Evolutionary conservation across 192 early-diverging fungal genomes (phyloP).

Genomic region (Phlyctochytrium arcticum): DNA sequence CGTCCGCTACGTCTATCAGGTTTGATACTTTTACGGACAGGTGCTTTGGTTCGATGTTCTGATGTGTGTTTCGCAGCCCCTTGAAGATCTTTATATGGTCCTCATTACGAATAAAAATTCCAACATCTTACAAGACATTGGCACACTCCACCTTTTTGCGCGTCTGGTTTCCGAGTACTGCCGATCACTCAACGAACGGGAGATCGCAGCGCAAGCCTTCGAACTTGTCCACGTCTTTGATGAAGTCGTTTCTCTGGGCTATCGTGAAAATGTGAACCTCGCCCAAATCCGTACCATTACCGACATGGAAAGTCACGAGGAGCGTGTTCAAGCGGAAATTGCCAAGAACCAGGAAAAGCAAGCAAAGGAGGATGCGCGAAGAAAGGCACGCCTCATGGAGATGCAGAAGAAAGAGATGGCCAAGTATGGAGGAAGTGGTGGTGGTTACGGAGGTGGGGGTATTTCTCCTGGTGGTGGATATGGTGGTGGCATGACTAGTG

Average conservation of each 20-base stretch:
- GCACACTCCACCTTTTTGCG: conserved; percentile 90
- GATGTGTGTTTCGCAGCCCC: conserved; percentile 72
- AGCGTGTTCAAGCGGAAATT: conserved; percentile 95
- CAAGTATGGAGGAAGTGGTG: conserved; percentile 39
- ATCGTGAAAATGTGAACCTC: conserved; percentile 87
- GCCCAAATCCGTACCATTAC: conserved; percentile 89
- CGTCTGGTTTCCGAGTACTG: conserved; percentile 89
- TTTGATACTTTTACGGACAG: conserved; percentile 1
- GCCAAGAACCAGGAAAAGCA: conserved; percentile 88
- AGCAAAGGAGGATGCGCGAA: conserved; percentile 93
- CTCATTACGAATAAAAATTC: conserved; percentile 93
- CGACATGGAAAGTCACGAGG: conserved; percentile 98
- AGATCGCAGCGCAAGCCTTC: conserved; percentile 80
- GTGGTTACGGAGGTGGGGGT: conserved; percentile 49
- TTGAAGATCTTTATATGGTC: conserved; percentile 93
- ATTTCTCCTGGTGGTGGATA: conserved; percentile 38
- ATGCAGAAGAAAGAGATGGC: conserved; percentile 74
- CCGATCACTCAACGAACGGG: conserved; percentile 77
- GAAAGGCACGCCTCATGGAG: conserved; percentile 87
- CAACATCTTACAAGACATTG: conserved; percentile 98
- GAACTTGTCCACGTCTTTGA: conserved; percentile 92
- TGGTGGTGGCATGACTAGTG: conserved; percentile 30
- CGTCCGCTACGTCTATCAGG: conserved; percentile 95
- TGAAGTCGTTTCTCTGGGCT: conserved; percentile 84
- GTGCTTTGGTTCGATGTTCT: no score